These are phyloP conservation scores for Fusarium succisae DNA, from an alignment of 2,329 filamentous ascomycete genomes.

Conservation along the genomic window DNA sequence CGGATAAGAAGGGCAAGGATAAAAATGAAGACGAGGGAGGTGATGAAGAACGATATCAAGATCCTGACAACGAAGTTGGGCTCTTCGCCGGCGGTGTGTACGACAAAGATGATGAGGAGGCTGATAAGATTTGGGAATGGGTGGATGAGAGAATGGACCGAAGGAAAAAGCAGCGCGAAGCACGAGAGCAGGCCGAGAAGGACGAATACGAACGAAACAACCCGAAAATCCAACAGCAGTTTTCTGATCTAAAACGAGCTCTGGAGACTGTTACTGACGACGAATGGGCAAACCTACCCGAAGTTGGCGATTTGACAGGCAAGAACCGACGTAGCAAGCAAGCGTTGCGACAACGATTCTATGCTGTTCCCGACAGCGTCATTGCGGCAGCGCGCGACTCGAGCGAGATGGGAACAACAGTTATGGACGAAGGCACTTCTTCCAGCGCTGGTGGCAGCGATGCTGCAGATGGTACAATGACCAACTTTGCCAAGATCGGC, in stretches of 20 bases:
- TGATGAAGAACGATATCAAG: slow-evolving; percentile 85
- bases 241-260: slow-evolving; percentile 92
- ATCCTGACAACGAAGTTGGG: slow-evolving; percentile 96
- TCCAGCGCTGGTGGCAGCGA: slow-evolving; percentile 45
- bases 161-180: slow-evolving; percentile 90
- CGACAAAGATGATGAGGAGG: slow-evolving; percentile 97
- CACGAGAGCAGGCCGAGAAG: slow-evolving; percentile 87
- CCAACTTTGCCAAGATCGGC: slow-evolving; percentile 97
- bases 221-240: slow-evolving; percentile 97
- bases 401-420: slow-evolving; percentile 84
- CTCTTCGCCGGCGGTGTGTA: slow-evolving; percentile 95
- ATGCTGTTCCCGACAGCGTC: slow-evolving; percentile 96
- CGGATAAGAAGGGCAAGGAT: slow-evolving; percentile 74
- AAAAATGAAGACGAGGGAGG: slow-evolving; percentile 79
- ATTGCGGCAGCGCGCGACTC: slow-evolving; percentile 85
- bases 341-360: slow-evolving; percentile 85
- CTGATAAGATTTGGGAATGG: slow-evolving; percentile 93
- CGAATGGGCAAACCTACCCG: slow-evolving; percentile 94
- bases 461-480: slow-evolving; percentile 86
- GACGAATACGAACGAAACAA: slow-evolving; percentile 98
- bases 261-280: slow-evolving; percentile 90
- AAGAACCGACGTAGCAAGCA: slow-evolving; percentile 89
- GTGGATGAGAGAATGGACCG: slow-evolving; percentile 98
- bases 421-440: slow-evolving; percentile 80
- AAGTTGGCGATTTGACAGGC: slow-evolving; percentile 95